phyloP scores from a whole-genome alignment of 2,329 filamentous ascomycete genomes.

The Onygena corvina region DNA sequence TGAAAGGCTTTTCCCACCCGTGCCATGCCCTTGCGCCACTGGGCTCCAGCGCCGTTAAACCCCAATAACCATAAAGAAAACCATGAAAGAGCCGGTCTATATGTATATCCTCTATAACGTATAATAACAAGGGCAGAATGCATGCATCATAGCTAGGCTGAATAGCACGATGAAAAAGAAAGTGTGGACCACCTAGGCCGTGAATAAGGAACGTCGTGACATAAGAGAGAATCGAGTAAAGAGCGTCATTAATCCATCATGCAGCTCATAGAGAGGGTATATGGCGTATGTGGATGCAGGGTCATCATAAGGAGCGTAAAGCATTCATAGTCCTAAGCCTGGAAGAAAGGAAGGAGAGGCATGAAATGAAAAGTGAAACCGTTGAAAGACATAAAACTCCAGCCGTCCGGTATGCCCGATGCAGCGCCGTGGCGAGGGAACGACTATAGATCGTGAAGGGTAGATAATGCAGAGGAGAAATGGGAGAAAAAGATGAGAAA shows the following conservation, averaged over 20 bases:
- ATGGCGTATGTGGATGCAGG: background rate
- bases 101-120: conserved; percentile 9
- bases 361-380: conserved; percentile 1
- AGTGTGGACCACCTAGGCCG: background rate
- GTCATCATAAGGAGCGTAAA: conserved; percentile 11
- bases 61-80: background rate
- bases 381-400: conserved; percentile 7
- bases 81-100: background rate
- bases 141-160: background rate
- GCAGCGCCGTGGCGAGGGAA: background rate
- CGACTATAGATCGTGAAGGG: conserved; percentile 9
- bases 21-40: background rate
- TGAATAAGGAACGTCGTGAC: conserved; percentile 11
- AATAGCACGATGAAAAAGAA: background rate
- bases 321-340: conserved; percentile 7
- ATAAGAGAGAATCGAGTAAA: conserved; percentile 9
- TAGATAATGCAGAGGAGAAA: background rate
- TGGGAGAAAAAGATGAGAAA: background rate
- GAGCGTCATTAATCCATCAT: conserved; percentile 13
- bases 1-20: background rate
- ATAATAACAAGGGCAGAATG: conserved; percentile 2
- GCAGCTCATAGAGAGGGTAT: background rate
- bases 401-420: background rate
- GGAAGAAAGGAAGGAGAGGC: conserved; percentile 7
- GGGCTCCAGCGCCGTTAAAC: background rate